A percentile compares a stretch with the other conserved stretches of the same genome.
Evolutionary conservation across 805 yeast genomes (phyloP).

Genomic region (Starmerella cellae): DNA sequence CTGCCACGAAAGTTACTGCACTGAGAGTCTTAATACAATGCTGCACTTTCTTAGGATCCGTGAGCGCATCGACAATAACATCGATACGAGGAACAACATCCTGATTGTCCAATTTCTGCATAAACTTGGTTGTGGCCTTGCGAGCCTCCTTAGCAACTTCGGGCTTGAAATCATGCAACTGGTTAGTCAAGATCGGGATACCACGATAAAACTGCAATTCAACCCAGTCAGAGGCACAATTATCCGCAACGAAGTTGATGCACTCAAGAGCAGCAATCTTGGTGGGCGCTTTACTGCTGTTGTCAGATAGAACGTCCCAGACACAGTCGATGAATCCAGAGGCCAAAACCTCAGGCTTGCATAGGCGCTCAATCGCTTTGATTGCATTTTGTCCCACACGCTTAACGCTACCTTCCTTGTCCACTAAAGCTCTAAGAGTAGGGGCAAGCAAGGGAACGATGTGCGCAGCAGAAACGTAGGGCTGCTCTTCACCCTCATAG

Average conservation of each 20-base stretch:
- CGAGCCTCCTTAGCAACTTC: conserved; percentile 82
- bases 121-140: conserved; percentile 54
- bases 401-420: conserved; percentile 75
- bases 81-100: conserved; percentile 81
- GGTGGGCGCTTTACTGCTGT: conserved; percentile 88
- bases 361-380: conserved; percentile 54
- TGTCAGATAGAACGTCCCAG: conserved; percentile 43
- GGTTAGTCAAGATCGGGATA: conserved; percentile 75
- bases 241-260: conserved; percentile 61
- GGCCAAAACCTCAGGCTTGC: conserved; percentile 66
- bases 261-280: conserved; percentile 66
- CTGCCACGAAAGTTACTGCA: conserved; percentile 93
- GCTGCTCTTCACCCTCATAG: conserved; percentile 33
- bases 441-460: conserved; percentile 48
- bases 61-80: conserved; percentile 72
- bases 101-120: conserved; percentile 76
- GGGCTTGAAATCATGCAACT: conserved; percentile 91
- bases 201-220: conserved; percentile 67
- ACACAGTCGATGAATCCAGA: conserved; percentile 53
- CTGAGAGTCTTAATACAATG: conserved; percentile 78
- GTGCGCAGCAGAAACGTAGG: conserved; percentile 44
- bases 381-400: conserved; percentile 74
- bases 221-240: conserved; percentile 71
- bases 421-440: conserved; percentile 63
- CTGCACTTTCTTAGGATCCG: conserved; percentile 80